Evolutionary conservation across 345 rosid species (phyloP).

Genomic region (Pistacia vera): DNA sequence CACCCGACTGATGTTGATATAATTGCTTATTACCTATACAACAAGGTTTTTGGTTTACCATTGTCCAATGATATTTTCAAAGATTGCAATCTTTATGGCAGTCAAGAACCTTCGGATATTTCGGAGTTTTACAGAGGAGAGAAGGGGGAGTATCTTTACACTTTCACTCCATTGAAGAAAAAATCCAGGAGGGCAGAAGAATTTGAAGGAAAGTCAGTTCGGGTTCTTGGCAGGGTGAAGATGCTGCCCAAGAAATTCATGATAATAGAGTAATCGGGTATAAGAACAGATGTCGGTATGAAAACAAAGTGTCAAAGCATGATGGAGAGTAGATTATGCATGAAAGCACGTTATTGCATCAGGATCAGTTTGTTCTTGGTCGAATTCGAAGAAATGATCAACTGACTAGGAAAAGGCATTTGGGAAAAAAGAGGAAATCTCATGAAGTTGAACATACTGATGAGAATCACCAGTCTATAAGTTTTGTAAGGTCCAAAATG

Average conservation of each 20-base stretch:
- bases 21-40: neutral
- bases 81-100: neutral
- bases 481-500: too few species aligned
- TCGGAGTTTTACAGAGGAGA: neutral
- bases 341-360: neutral
- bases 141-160: neutral
- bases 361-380: too few species aligned
- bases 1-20: neutral
- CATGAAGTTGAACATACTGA: too few species aligned
- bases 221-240: neutral
- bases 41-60: neutral
- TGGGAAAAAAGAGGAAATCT: too few species aligned
- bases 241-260: neutral
- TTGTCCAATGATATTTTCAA: neutral
- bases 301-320: neutral
- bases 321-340: neutral
- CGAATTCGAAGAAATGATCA: too few species aligned
- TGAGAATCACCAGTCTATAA: too few species aligned
- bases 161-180: neutral
- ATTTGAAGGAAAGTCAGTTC: neutral
- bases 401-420: too few species aligned
- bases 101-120: neutral
- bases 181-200: neutral
- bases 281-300: neutral
- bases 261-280: neutral